Conservation (phyloP, 495 filamentous ascomycete genomes). For the Filosporella fistucella region DNA sequence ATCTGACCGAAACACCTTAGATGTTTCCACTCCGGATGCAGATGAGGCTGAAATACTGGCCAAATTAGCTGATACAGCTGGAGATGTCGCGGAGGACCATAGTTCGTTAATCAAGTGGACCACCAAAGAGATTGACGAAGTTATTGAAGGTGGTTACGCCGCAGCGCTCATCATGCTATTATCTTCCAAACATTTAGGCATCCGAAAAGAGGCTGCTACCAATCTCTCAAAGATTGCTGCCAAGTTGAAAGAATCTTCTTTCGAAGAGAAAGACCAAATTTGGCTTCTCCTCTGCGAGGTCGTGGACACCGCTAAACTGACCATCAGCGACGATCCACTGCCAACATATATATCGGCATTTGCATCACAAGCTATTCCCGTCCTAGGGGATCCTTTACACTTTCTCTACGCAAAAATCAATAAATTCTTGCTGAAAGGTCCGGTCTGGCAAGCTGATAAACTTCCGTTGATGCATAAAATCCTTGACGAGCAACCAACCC, state of each 20-base stretch:
- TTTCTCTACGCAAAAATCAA: constrained; percentile 86
- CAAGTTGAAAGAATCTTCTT: constrained; percentile 63
- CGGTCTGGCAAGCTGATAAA: constrained; percentile 67
- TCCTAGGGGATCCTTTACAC: constrained; percentile 73
- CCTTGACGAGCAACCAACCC: constrained; percentile 60
- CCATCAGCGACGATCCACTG: constrained; percentile 53
- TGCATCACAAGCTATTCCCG: constrained; percentile 59
- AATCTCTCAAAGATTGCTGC: constrained; percentile 60
- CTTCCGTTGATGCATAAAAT: constrained; percentile 75
- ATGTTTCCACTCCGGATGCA: neutral
- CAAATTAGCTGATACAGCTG: constrained; percentile 1
- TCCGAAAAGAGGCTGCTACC: constrained; percentile 70
- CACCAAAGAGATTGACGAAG: constrained; percentile 65
- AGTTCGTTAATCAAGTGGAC: constrained; percentile 62
- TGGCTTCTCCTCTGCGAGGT: constrained; percentile 75
- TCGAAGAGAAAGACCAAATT: constrained; percentile 70
- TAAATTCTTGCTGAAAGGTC: constrained; percentile 70
- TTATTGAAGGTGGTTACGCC: constrained; percentile 67
- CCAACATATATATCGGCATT: constrained; percentile 72
- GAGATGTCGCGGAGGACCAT: constrained; percentile 43
- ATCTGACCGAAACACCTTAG: neutral
- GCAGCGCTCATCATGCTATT: constrained; percentile 67
- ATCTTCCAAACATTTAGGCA: constrained; percentile 65
- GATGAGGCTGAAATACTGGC: constrained; percentile 7
- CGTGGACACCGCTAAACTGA: constrained; percentile 59